Percentiles rank a stretch among this genome's conserved stretches.
Evolutionary conservation across 345 rosid genomes (phyloP).

Genomic region (Moricandia moricandioides): DNA sequence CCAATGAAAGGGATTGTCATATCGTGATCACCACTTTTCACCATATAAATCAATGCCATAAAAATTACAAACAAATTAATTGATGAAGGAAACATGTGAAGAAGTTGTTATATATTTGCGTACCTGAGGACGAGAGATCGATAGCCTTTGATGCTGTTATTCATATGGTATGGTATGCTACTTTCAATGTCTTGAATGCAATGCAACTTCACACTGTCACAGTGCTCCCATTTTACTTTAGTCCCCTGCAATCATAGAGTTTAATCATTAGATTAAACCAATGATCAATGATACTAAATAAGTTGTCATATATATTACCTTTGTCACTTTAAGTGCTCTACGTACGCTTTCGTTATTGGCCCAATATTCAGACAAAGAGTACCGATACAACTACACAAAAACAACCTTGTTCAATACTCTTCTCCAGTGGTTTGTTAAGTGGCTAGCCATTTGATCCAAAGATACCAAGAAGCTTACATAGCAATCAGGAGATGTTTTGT

Average conservation of each 20-base stretch:
- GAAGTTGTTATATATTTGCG: neutral
- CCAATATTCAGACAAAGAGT: slow-evolving; percentile 11
- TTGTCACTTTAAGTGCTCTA: slow-evolving; percentile 12
- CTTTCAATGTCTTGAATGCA: slow-evolving; percentile 12
- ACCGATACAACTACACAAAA: neutral
- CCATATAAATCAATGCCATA: neutral
- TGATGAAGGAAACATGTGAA: neutral
- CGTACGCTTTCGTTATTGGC: slow-evolving; percentile 25
- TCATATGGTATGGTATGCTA: slow-evolving; percentile 25
- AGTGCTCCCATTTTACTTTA: slow-evolving; percentile 20
- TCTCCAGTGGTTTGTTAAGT: neutral
- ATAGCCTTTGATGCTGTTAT: slow-evolving; percentile 26
- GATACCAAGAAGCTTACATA: slow-evolving; percentile 17
- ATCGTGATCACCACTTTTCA: slow-evolving; percentile 68
- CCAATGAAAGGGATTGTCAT: slow-evolving; percentile 45
- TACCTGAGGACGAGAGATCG: slow-evolving; percentile 33
- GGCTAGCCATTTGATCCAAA: neutral
- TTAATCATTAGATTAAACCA: neutral
- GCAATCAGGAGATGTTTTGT: slow-evolving; percentile 14
- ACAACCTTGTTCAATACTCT: neutral
- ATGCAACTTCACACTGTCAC: neutral
- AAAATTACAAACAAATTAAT: neutral
- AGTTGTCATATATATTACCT: slow-evolving; percentile 7
- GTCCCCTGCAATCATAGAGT: slow-evolving; percentile 14
- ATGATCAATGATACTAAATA: neutral